Evolutionary conservation across 2,329 filamentous ascomycete species (phyloP), one percentile per base, ranked within the genome.

Genomic region (Dothistroma septosporum): DNA sequence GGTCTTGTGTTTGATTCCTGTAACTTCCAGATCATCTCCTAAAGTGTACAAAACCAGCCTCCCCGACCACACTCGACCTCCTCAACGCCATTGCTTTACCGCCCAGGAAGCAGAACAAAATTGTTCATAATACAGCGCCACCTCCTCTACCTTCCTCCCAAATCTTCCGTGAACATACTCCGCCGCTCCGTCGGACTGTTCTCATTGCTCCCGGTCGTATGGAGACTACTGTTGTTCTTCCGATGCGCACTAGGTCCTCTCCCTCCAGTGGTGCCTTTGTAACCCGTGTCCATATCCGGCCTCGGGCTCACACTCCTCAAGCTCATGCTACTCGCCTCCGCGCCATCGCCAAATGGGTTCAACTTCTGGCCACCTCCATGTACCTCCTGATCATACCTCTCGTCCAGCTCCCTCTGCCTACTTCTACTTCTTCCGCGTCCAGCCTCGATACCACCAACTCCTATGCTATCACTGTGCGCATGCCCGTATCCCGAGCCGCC

Each of bases 331-430:
- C 85, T 87, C 64, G 82, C 78, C 72, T 85, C 86, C 4, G 83
- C 85, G 32, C 84, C 81, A 68, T 91, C 89, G 57, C 87, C 88
- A 71, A 92, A 92, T 0, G 90, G 90, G 73, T 93, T 87, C 64
- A 66, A 58, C 46, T 58, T 53, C 56, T 67, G 66, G 55, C 68
- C 68, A 58, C 71, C 75, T 24, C 65, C 75, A 66, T 75, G 80
- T 72, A 75, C 79, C 75, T 76, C 74, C 68, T 78, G 75, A 62
- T 80, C 76, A 68, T 81, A 79, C 62, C 79, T 70, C 55, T 73
- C 64, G 68, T 80, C 76, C 68, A 76, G 68, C 64, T 77, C 77
- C 55, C 73, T 71, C 61, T 84, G 79, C 76, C 82, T 72, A 61
- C 78, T 82, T 65, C 78, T 70, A 66, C 80, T 78, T 66, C 81